Conservation (phyloP, 2,329 filamentous ascomycete genomes). For the Hypoxylon sp. region DNA sequence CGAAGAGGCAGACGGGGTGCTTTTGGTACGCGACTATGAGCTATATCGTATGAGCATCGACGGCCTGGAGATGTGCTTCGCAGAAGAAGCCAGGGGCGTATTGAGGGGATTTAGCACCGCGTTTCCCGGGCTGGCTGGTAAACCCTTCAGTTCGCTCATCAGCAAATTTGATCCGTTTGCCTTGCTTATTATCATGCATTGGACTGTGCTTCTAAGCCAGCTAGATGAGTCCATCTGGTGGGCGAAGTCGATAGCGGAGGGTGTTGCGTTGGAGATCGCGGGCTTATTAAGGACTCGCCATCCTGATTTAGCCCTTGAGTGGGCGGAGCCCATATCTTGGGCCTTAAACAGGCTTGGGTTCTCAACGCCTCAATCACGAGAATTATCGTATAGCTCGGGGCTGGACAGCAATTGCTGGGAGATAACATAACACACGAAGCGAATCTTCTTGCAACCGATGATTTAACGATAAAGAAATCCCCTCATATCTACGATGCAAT, state of each 20-base stretch:
- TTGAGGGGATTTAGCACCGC: constrained; percentile 52
- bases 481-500: not conserved
- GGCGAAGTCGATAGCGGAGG: constrained; percentile 39
- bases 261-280: constrained; percentile 48
- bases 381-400: constrained; percentile 19
- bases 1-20: constrained; percentile 1
- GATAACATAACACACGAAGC: not conserved
- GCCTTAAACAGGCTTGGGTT: constrained; percentile 43
- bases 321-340: constrained; percentile 50
- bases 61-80: constrained; percentile 53
- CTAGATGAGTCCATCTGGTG: constrained; percentile 48
- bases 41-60: constrained; percentile 44
- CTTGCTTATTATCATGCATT: constrained; percentile 56
- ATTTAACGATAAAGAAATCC: not conserved
- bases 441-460: not conserved
- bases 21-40: constrained; percentile 25
- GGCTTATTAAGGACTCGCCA: constrained; percentile 44
- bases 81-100: constrained; percentile 53
- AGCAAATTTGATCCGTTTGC: constrained; percentile 53
- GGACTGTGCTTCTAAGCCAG: constrained; percentile 53
- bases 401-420: constrained; percentile 6
- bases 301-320: constrained; percentile 41
- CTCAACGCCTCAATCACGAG: constrained; percentile 20
- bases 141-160: constrained; percentile 51
- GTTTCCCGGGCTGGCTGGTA: constrained; percentile 51